Base-by-base conservation (phyloP, 148 eudicot species). In the Heliamphora exappendiculata region DNA sequence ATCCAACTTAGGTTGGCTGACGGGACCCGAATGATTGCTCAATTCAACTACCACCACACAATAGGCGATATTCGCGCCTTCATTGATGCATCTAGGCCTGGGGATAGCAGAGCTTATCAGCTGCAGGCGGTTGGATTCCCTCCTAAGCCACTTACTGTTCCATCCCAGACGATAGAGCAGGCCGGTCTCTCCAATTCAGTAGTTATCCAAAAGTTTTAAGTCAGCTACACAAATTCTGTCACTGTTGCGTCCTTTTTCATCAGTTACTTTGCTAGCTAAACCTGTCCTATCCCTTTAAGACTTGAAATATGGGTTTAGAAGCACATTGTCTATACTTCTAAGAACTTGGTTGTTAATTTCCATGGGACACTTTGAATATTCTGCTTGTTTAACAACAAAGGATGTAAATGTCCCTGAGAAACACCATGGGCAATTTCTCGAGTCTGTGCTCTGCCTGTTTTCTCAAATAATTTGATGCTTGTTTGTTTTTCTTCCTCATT, bases 121-220 rank as follows among this genome's bases (percentile, higher is more conserved):
- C 87, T 89, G 82, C 97, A 88, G 79, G 79, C 87, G 1, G 91
- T 89, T 5, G 93, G 89, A 50, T 88, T 88, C 78, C 93, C 97
- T 78, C 91, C 93, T 39, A 85, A 86, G 81, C 90, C 63, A 57
- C 91, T 91, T 50, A 74, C 75, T 36, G 90, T 89, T 76, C 82
- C 67, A 47, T 77, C 82, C 78, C 89, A 87, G 80, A 91, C 93
- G 5, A 80, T 88, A 31, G 91, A 89, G 86, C 87, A 89, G 39
- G 62, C 75, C 11, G 91, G 89, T 29, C 91, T 89, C 28, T 87
- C 89, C 7, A 88, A 86, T 72, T 91, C 93, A 1, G 93, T 89
- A 36, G 82, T 91, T 37, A 82, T 89, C 72, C 91, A 89, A 81
- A 91, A 85, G 80, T 55, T 78, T 54, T 89, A 65, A 75, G 66